These are phyloP conservation scores for Phytophthora sansomeana DNA, from an alignment of 352 stramenopile genomes.

Conservation along the genomic window DNA sequence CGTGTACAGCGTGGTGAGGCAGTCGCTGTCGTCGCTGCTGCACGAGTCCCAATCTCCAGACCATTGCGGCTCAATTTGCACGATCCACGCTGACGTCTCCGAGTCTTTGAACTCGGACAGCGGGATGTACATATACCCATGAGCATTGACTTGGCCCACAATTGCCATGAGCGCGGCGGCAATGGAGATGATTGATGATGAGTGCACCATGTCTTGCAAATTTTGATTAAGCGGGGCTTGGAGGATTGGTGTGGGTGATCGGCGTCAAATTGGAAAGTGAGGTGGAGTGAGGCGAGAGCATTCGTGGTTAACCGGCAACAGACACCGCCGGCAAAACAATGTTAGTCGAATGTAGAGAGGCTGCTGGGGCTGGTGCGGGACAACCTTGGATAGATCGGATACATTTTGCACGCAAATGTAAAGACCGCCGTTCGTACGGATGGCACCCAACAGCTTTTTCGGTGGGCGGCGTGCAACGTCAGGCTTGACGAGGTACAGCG, in stretches of 20 bases:
- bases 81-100: conserved; percentile 31
- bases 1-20: conserved; percentile 38
- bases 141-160: too few relatives aligned
- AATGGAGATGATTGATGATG: too few relatives aligned
- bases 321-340: background rate
- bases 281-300: background rate
- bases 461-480: too few relatives aligned
- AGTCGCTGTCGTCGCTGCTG: conserved; percentile 28
- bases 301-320: background rate
- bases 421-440: background rate
- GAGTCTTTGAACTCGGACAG: conserved; percentile 30
- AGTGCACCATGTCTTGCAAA: too few relatives aligned
- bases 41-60: conserved; percentile 38
- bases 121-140: conserved; percentile 41
- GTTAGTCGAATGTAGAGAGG: background rate
- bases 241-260: background rate
- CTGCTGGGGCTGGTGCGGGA: background rate
- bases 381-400: background rate
- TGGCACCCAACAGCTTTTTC: background rate
- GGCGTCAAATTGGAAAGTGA: conserved; percentile 1
- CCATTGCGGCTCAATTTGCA: conserved; percentile 43
- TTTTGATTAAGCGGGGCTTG: background rate
- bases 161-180: too few relatives aligned
- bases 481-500: too few relatives aligned
- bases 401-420: background rate